Evolutionary conservation across 768 basidiomycete genomes (phyloP).

Genomic region (Agaricus sinodeliciosus): DNA sequence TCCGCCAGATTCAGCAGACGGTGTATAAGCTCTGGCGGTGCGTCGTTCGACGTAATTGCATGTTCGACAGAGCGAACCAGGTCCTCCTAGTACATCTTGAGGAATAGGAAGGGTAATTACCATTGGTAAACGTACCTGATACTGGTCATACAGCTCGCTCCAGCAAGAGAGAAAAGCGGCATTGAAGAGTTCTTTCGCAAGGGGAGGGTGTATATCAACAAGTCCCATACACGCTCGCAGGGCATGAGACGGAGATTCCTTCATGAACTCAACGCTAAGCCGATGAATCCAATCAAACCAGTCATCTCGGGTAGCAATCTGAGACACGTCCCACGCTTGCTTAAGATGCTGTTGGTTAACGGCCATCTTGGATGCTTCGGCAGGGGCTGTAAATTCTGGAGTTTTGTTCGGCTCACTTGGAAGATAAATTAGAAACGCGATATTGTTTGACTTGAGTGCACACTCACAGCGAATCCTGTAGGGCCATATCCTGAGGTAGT

Average conservation of each 20-base stretch:
- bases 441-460: not conserved
- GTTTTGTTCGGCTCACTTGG: slow-evolving; percentile 50
- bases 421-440: slow-evolving; percentile 23
- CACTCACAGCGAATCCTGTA: slow-evolving; percentile 60
- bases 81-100: slow-evolving; percentile 61
- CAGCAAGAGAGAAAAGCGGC: slow-evolving; percentile 98
- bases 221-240: slow-evolving; percentile 92
- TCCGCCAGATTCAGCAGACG: slow-evolving; percentile 90
- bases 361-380: slow-evolving; percentile 81
- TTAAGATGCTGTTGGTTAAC: slow-evolving; percentile 98
- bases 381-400: slow-evolving; percentile 74
- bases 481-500: slow-evolving; percentile 77
- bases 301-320: slow-evolving; percentile 71
- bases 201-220: slow-evolving; percentile 84
- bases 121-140: slow-evolving; percentile 58
- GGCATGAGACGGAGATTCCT: slow-evolving; percentile 97
- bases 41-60: slow-evolving; percentile 71
- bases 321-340: slow-evolving; percentile 89
- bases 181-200: slow-evolving; percentile 94
- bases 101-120: not conserved
- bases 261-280: slow-evolving; percentile 92
- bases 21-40: slow-evolving; percentile 87
- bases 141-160: slow-evolving; percentile 92
- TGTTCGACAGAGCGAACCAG: slow-evolving; percentile 84
- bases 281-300: slow-evolving; percentile 96